phyloP scores from a whole-genome alignment of 2,329 filamentous ascomycete species.

The Rugonectria rugulosa region DNA sequence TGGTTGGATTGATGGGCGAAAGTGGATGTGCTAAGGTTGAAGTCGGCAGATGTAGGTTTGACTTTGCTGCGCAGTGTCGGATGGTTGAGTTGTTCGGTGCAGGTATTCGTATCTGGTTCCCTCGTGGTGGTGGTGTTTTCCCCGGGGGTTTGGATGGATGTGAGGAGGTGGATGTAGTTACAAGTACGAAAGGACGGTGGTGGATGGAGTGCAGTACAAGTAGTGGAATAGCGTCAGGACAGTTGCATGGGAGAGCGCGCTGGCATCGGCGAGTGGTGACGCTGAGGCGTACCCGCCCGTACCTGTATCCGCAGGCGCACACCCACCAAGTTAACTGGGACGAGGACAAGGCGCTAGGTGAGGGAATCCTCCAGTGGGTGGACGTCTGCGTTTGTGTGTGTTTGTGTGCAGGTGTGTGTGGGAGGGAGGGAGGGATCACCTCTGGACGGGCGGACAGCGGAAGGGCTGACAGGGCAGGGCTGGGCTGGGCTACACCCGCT shows the following conservation, averaged over 20 bases:
- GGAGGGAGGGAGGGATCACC: too few relatives aligned
- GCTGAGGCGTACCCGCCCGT: constrained; percentile 36
- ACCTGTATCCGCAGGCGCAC: constrained; percentile 34
- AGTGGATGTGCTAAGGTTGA: constrained; percentile 20
- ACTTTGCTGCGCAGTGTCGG: background rate
- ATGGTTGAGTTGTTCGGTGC: constrained; percentile 18
- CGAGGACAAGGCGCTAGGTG: background rate
- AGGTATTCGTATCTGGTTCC: background rate
- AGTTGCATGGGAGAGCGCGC: constrained; percentile 5
- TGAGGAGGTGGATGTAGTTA: constrained; percentile 30
- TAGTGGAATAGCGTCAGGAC: constrained; percentile 27
- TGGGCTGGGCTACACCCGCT: too few relatives aligned
- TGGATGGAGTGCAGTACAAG: constrained; percentile 24
- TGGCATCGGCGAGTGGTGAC: constrained; percentile 30
- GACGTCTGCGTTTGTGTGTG: too few relatives aligned
- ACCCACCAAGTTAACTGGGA: too few relatives aligned
- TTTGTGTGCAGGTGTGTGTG: too few relatives aligned
- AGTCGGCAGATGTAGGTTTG: constrained; percentile 16
- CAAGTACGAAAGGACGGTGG: constrained; percentile 32
- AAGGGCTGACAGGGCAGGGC: constrained; percentile 5
- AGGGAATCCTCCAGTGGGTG: too few relatives aligned
- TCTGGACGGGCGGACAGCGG: too few relatives aligned
- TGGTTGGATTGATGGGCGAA: constrained; percentile 28
- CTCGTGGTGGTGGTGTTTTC: constrained; percentile 3
- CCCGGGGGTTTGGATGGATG: constrained; percentile 16